These are phyloP conservation scores for Fusarium denticulatum DNA, from an alignment of 2,329 filamentous ascomycete genomes.

Conservation along the genomic window DNA sequence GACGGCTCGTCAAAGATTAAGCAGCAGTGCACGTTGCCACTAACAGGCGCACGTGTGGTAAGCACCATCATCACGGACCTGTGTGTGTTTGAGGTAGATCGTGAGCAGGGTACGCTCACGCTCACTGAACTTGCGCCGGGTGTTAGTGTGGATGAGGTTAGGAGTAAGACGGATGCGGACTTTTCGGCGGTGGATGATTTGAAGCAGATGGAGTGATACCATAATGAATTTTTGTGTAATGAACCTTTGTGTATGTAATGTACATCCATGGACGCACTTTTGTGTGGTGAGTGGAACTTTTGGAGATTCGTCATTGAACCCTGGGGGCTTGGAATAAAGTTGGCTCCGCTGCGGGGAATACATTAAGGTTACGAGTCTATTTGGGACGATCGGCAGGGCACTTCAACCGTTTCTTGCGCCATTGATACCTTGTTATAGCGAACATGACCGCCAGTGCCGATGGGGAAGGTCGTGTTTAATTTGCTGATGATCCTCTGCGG, in stretches of 20 bases:
- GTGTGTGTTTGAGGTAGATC: constrained; percentile 77
- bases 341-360: constrained; percentile 27
- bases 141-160: constrained; percentile 74
- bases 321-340: neutral
- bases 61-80: constrained; percentile 80
- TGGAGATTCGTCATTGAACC: constrained; percentile 24
- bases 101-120: constrained; percentile 68
- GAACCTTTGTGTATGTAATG: neutral
- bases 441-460: constrained; percentile 10
- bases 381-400: constrained; percentile 23
- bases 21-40: constrained; percentile 68
- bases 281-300: constrained; percentile 15
- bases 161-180: constrained; percentile 74
- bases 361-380: constrained; percentile 22
- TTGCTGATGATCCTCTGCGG: constrained; percentile 15
- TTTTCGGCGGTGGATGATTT: constrained; percentile 71
- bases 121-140: constrained; percentile 77
- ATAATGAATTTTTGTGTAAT: neutral
- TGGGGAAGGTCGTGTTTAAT: constrained; percentile 25
- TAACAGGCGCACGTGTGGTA: constrained; percentile 74
- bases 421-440: constrained; percentile 8
- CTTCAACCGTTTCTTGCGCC: constrained; percentile 3
- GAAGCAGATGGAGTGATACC: constrained; percentile 54
- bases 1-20: constrained; percentile 75
- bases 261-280: neutral